Evolutionary conservation across 345 rosid species (phyloP).

Genomic region (Murraya koenigii): DNA sequence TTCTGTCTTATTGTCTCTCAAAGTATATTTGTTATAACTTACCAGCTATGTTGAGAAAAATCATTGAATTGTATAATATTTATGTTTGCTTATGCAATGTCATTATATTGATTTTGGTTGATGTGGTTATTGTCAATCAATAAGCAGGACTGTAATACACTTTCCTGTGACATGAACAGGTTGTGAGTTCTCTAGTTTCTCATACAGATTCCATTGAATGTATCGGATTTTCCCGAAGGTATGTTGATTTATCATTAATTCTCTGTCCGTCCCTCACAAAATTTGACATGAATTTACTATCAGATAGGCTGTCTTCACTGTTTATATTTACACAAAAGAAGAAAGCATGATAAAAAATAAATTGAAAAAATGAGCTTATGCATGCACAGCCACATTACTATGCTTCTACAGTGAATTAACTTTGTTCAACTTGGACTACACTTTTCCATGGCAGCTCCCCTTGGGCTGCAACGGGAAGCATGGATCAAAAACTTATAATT

Average conservation of each 20-base stretch:
- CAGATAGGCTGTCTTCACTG: no score
- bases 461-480: slow-evolving; percentile 84
- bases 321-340: no score
- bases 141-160: slow-evolving; percentile 8
- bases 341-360: no score
- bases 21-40: background rate
- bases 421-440: background rate
- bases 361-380: background rate
- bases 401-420: background rate
- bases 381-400: background rate
- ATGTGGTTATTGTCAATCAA: background rate
- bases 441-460: slow-evolving; percentile 39
- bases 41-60: background rate
- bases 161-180: slow-evolving; percentile 44
- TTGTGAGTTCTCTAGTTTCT: slow-evolving; percentile 61
- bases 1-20: background rate
- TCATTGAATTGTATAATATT: background rate
- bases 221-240: slow-evolving; percentile 67
- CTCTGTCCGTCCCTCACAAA: background rate
- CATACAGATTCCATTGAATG: slow-evolving; percentile 79
- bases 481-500: slow-evolving; percentile 77
- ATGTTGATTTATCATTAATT: background rate
- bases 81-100: background rate
- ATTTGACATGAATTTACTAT: background rate
- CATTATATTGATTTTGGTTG: background rate